Conservation (phyloP, 2,329 filamentous ascomycete species). For the Fusarium sp. region DNA sequence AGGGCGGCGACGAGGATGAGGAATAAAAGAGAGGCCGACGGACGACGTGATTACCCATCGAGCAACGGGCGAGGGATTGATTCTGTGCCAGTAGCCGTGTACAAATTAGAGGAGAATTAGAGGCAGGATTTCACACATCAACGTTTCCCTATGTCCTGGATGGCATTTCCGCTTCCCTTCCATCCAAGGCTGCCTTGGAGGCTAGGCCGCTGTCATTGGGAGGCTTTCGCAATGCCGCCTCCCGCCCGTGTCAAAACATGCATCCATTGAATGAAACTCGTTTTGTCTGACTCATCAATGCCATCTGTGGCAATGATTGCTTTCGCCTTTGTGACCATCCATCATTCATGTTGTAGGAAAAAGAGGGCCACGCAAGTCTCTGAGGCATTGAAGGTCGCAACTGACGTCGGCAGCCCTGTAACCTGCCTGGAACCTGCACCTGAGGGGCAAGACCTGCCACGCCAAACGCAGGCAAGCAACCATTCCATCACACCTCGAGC, state of each 20-base stretch:
- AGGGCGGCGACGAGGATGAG: constrained; percentile 67
- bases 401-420: constrained; percentile 31
- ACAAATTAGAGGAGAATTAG: constrained; percentile 47
- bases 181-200: neutral
- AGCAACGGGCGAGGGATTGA: constrained; percentile 34
- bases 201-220: neutral
- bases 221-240: neutral
- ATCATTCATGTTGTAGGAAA: neutral
- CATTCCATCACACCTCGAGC: constrained; percentile 24
- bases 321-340: neutral
- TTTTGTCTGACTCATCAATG: constrained; percentile 8
- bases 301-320: neutral
- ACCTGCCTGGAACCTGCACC: constrained; percentile 10
- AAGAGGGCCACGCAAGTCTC: neutral
- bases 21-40: constrained; percentile 28
- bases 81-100: constrained; percentile 47
- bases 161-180: neutral
- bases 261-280: neutral
- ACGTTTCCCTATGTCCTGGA: constrained; percentile 25
- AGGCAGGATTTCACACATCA: constrained; percentile 38
- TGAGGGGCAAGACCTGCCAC: constrained; percentile 36
- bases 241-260: neutral
- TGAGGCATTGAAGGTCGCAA: constrained; percentile 5
- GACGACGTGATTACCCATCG: constrained; percentile 21
- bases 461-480: constrained; percentile 13